phyloP scores from a whole-genome alignment of 371 early-diverging fungal species.

The Sporodiniella umbellata region DNA sequence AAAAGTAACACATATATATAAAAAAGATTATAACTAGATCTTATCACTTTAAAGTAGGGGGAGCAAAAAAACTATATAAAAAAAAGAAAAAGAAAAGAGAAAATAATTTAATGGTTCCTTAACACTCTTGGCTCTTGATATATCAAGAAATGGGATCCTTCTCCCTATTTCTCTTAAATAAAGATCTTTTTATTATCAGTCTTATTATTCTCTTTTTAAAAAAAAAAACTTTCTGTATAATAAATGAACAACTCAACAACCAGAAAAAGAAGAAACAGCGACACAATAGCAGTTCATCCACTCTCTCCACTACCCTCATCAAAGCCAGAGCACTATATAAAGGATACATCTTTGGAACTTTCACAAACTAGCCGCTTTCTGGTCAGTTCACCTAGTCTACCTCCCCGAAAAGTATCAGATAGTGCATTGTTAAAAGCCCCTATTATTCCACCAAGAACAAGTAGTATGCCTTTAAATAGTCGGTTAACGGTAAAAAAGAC shows the following conservation, averaged over 20 bases:
- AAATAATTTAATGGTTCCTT: too few relatives aligned
- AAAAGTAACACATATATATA: too few relatives aligned
- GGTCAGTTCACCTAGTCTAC: neutral
- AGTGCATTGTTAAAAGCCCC: neutral
- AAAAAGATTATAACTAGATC: too few relatives aligned
- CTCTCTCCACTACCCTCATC: neutral
- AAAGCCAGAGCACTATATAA: neutral
- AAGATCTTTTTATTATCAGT: neutral
- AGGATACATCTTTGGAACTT: neutral
- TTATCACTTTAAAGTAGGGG: too few relatives aligned
- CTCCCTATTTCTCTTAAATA: neutral
- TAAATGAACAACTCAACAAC: neutral
- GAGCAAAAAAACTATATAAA: too few relatives aligned
- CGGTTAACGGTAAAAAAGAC: neutral
- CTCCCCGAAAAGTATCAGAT: neutral
- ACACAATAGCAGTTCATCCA: neutral
- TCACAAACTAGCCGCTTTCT: too few relatives aligned
- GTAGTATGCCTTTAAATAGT: slow-evolving; percentile 18
- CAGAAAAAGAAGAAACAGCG: neutral
- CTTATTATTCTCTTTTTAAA: neutral
- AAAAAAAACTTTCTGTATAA: too few relatives aligned
- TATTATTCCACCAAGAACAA: slow-evolving; percentile 18
- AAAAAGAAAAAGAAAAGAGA: too few relatives aligned
- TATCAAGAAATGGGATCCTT: neutral
- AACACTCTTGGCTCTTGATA: too few relatives aligned